Percentiles rank a stretch among this genome's conserved stretches.
Evolutionary conservation across 2,329 filamentous ascomycete species (phyloP).

Genomic region (Phyllosticta citrichinensis): DNA sequence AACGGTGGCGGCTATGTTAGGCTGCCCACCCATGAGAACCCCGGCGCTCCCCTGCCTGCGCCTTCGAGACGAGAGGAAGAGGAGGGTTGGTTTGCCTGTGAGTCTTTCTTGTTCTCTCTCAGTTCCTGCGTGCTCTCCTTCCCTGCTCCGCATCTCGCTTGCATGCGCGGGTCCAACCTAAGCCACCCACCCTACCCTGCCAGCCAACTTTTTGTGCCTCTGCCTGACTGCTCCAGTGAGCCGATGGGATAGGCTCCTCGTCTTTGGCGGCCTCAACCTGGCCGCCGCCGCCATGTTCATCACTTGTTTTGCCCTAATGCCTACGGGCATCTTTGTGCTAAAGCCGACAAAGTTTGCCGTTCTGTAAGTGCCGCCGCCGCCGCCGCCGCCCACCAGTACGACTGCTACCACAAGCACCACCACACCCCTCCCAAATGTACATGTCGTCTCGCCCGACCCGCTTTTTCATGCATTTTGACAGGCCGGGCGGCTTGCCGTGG

Average conservation of each 20-base stretch:
- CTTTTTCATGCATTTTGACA: slow-evolving; percentile 10
- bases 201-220: background rate
- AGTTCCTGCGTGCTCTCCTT: slow-evolving; percentile 34
- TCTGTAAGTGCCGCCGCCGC: slow-evolving; percentile 61
- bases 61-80: slow-evolving; percentile 82
- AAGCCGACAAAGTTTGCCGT: slow-evolving; percentile 91
- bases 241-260: slow-evolving; percentile 88
- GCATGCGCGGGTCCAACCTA: slow-evolving; percentile 22
- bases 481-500: slow-evolving; percentile 4
- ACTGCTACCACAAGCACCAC: background rate
- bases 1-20: slow-evolving; percentile 81
- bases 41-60: slow-evolving; percentile 78
- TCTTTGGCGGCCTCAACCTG: slow-evolving; percentile 86
- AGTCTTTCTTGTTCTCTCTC: slow-evolving; percentile 47
- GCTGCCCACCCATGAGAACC: slow-evolving; percentile 72
- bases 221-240: slow-evolving; percentile 54
- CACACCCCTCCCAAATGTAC: background rate
- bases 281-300: slow-evolving; percentile 86
- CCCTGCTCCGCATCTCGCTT: slow-evolving; percentile 26
- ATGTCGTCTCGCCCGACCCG: slow-evolving; percentile 1
- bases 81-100: slow-evolving; percentile 89
- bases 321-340: slow-evolving; percentile 56
- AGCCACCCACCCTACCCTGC: slow-evolving; percentile 1
- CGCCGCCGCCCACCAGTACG: slow-evolving; percentile 16
- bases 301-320: slow-evolving; percentile 84